A percentile compares a stretch with the other conserved stretches of the same genome.
Conservation (phyloP, 1,284 basidiomycete genomes). For the Waitea zeae region DNA sequence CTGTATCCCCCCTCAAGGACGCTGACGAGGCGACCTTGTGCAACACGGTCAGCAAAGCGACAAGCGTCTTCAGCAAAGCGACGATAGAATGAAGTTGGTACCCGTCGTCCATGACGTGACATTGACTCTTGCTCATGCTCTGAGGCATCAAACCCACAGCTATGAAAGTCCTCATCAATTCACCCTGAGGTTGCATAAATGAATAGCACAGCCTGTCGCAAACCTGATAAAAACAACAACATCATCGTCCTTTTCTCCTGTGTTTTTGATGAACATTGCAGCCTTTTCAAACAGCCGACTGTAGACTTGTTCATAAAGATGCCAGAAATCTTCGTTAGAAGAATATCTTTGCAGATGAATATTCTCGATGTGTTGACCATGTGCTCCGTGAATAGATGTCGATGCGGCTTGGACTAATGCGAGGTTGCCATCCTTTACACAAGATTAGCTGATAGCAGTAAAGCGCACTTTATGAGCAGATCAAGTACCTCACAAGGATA, state of each 20-base stretch:
- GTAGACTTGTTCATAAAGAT: constrained; percentile 58
- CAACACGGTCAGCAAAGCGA: constrained; percentile 46
- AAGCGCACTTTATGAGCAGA: too few relatives aligned
- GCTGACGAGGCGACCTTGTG: constrained; percentile 62
- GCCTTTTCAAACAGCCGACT: constrained; percentile 58
- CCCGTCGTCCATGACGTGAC: constrained; percentile 84
- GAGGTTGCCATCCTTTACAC: constrained; percentile 56
- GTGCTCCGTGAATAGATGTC: constrained; percentile 60
- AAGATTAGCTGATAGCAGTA: not conserved
- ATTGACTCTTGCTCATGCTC: constrained; percentile 86
- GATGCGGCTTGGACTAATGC: constrained; percentile 75
- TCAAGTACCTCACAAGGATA: constrained; percentile 75
- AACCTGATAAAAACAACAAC: constrained; percentile 79
- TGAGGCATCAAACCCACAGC: constrained; percentile 86
- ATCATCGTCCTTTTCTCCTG: constrained; percentile 47
- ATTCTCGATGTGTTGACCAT: constrained; percentile 87
- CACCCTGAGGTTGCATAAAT: constrained; percentile 1
- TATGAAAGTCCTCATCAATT: constrained; percentile 10
- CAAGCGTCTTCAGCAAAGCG: constrained; percentile 68
- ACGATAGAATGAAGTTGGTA: constrained; percentile 78
- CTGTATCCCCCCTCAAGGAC: constrained; percentile 94
- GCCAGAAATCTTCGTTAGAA: constrained; percentile 65
- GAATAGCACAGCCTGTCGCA: constrained; percentile 5
- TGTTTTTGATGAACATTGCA: constrained; percentile 51
- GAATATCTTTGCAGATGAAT: constrained; percentile 73